Evolutionary conservation across 139 green algal species (phyloP), one percentile per base, ranked within the genome.

Genomic region (Volvox africanus): DNA sequence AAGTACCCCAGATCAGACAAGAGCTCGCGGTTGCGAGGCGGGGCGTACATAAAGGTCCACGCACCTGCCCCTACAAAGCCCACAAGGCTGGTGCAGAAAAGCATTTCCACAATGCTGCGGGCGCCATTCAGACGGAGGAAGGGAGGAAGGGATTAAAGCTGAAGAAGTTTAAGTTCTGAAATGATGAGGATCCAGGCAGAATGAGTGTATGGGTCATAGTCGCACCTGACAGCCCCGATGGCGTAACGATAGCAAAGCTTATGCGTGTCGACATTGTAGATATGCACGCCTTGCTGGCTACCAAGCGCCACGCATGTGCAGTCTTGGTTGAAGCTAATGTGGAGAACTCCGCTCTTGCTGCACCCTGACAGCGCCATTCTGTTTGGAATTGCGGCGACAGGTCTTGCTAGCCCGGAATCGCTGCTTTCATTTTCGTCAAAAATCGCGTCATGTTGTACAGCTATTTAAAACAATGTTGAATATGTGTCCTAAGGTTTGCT

Each of bases 71-170:
- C 97, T 28, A 97, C 96, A 84, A 95, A 97, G 0, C 95, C 97
- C 80, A 98, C 67, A 33, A 98, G 90, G 91, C 93, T 97, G 22
- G 96, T 98, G 89, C 95, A 97, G 89, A 96, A 98, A 1, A 98
- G 94, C 97, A 98, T 98, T 87, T 98, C 93, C 22, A 93, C 95
- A 22, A 96, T 91, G 62, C 96, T 98, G 95, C 65, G 65, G 65
- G 65, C 65, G 24, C 65, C 21, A 73, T 28, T 28, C 62, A 17
- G 62, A 26, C 17, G 62, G 17, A 17, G 62, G 62, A 17, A 19
- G 17, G 17, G 19, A 17, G 62, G 17, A 19, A 69, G 62, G 17
- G 17, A 26, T 19, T 24, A 6, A 73, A 73, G 65, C 65, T 28
- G 65, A 73, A 24, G 65, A 28, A 73, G 21, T 28, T 24, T 9